These are phyloP conservation scores for Alternaria sp. DNA, from an alignment of 2,329 filamentous ascomycete species.

Conservation along the genomic window DNA sequence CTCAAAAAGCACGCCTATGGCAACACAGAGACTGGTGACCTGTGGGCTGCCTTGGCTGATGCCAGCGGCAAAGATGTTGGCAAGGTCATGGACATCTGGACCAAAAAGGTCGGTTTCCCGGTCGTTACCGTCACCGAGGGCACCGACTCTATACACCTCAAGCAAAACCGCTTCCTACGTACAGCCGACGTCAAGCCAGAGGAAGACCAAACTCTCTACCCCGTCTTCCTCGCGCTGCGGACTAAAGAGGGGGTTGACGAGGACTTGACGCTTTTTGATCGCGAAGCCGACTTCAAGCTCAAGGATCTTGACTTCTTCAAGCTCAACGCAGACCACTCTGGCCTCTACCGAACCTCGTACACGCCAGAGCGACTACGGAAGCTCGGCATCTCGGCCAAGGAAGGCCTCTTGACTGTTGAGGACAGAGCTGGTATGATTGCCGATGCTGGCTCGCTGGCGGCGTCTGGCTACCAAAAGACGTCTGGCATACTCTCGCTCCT, in stretches of 20 bases:
- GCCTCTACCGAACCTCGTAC: conserved; percentile 91
- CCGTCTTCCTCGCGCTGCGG: conserved; percentile 85
- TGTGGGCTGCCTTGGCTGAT: conserved; percentile 87
- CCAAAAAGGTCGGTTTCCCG: conserved; percentile 93
- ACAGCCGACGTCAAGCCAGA: conserved; percentile 94
- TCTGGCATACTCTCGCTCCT: conserved; percentile 86
- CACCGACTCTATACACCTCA: conserved; percentile 78
- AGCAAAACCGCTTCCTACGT: conserved; percentile 93
- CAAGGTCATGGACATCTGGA: conserved; percentile 94
- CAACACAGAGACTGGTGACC: conserved; percentile 88
- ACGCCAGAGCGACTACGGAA: conserved; percentile 82
- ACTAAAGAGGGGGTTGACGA: conserved; percentile 85
- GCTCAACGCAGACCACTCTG: conserved; percentile 92
- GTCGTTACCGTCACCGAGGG: conserved; percentile 85
- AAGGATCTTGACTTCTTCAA: conserved; percentile 90
- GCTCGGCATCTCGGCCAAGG: conserved; percentile 84
- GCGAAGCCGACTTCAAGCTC: conserved; percentile 80
- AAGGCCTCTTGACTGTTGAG: conserved; percentile 81
- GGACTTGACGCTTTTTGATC: conserved; percentile 72
- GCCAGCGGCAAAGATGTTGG: conserved; percentile 92
- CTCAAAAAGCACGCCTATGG: conserved; percentile 97
- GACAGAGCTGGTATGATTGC: conserved; percentile 92
- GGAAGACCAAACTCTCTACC: conserved; percentile 87
- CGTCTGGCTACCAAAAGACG: conserved; percentile 92
- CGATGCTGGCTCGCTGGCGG: conserved; percentile 87